Evolutionary conservation across 257 asterid genomes (phyloP).

Genomic region (Penstemon eatonii): DNA sequence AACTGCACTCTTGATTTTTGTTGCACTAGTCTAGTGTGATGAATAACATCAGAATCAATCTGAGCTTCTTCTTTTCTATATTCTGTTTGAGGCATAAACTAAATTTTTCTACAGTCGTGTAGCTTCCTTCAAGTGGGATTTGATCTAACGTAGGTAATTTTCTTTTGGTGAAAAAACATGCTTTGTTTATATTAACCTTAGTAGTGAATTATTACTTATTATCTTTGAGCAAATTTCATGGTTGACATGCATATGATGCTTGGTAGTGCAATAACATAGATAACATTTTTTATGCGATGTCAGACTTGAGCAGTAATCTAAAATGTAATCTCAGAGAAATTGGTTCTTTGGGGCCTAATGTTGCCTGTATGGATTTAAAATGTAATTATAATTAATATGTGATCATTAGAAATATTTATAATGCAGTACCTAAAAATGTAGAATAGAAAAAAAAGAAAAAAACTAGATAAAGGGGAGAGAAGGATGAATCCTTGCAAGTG

Average conservation of each 20-base stretch:
- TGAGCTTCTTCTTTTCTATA: not conserved
- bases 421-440: too few relatives aligned
- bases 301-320: not conserved
- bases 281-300: not conserved
- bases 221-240: not conserved
- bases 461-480: too few relatives aligned
- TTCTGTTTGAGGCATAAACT: not conserved
- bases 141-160: slow-evolving; percentile 12
- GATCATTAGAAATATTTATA: too few relatives aligned
- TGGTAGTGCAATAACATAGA: not conserved
- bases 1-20: slow-evolving; percentile 9
- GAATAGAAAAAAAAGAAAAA: too few relatives aligned
- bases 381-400: not conserved
- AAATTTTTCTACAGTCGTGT: not conserved
- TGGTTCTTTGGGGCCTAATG: not conserved
- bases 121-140: slow-evolving; percentile 10
- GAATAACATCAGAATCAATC: slow-evolving; percentile 9
- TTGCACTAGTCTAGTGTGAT: slow-evolving; percentile 1
- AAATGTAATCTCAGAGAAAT: not conserved
- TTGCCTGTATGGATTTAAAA: not conserved
- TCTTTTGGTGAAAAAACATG: not conserved
- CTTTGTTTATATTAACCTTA: not conserved
- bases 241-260: not conserved
- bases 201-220: not conserved
- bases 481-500: too few relatives aligned